Conservation (phyloP, 305 asterid genomes). For the Rubia tinctorum region DNA sequence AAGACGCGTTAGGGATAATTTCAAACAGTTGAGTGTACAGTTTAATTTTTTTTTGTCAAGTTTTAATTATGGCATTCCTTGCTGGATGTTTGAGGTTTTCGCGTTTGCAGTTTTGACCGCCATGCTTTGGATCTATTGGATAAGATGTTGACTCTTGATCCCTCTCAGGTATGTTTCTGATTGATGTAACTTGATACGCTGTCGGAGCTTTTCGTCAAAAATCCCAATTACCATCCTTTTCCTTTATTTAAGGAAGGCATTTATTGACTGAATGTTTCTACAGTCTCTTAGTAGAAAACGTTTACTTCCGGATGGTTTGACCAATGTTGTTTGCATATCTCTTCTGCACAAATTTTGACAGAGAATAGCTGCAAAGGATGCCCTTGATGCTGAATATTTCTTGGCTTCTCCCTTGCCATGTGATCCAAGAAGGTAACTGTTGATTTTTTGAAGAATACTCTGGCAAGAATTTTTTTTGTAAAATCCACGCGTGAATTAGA, state of each 20-base stretch:
- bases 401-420: constrained; percentile 96
- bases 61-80: not conserved
- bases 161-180: constrained; percentile 68
- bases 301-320: not conserved
- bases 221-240: not conserved
- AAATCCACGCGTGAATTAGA: not conserved
- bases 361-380: constrained; percentile 95
- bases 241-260: not conserved
- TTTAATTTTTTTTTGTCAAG: constrained; percentile 4
- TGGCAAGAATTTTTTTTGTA: not conserved
- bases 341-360: constrained; percentile 30
- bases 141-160: constrained; percentile 93
- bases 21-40: constrained; percentile 68
- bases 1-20: constrained; percentile 80
- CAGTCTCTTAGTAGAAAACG: not conserved
- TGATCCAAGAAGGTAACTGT: constrained; percentile 75
- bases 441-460: not conserved
- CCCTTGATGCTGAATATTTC: constrained; percentile 93
- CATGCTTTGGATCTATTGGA: constrained; percentile 92
- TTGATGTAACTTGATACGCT: not conserved
- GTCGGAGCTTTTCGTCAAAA: not conserved
- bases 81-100: constrained; percentile 8
- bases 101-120: constrained; percentile 71
- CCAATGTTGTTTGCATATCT: not conserved
- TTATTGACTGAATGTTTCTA: not conserved